Percentiles rank a stretch among this genome's conserved stretches.
Evolutionary conservation across 1,139 yeast genomes (phyloP).

Genomic region (Candida labiduridarum): DNA sequence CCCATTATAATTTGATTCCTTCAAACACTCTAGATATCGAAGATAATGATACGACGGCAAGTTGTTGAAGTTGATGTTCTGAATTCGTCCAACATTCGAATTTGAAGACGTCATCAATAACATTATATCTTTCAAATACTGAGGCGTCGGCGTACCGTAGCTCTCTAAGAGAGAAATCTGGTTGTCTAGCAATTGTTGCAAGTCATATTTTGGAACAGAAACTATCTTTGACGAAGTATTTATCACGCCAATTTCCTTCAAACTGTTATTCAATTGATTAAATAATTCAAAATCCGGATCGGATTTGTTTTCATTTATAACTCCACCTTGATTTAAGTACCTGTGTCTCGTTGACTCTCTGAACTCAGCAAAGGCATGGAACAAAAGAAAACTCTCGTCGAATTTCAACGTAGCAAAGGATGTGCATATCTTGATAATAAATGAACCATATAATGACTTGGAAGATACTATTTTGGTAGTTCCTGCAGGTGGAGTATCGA

Average conservation of each 20-base stretch:
- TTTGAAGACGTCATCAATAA: conserved; percentile 42
- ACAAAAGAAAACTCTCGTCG: conserved; percentile 57
- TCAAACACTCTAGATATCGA: conserved; percentile 63
- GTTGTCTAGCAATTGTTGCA: conserved; percentile 53
- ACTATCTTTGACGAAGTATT: conserved; percentile 20
- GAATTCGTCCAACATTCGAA: conserved; percentile 44
- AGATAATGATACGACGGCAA: conserved; percentile 70
- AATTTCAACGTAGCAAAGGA: conserved; percentile 58
- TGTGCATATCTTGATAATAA: conserved; percentile 41
- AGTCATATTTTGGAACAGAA: conserved; percentile 54
- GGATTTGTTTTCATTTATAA: conserved; percentile 10
- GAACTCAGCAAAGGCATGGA: conserved; percentile 55
- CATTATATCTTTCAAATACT: conserved; percentile 46
- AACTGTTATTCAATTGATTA: conserved; percentile 21
- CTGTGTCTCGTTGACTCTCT: conserved; percentile 38
- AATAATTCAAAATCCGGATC: conserved; percentile 22
- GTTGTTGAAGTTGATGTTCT: conserved; percentile 48
- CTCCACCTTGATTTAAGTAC: conserved; percentile 25
- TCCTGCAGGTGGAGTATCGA: background rate
- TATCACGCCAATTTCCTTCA: conserved; percentile 24
- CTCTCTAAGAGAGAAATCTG: conserved; percentile 61
- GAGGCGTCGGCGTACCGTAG: conserved; percentile 56
- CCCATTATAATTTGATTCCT: conserved; percentile 67
- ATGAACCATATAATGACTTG: conserved; percentile 40
- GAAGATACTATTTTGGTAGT: conserved; percentile 25